Conservation (phyloP, 2,329 filamentous ascomycete genomes). For the Pyrenophora tritici-repentis region DNA sequence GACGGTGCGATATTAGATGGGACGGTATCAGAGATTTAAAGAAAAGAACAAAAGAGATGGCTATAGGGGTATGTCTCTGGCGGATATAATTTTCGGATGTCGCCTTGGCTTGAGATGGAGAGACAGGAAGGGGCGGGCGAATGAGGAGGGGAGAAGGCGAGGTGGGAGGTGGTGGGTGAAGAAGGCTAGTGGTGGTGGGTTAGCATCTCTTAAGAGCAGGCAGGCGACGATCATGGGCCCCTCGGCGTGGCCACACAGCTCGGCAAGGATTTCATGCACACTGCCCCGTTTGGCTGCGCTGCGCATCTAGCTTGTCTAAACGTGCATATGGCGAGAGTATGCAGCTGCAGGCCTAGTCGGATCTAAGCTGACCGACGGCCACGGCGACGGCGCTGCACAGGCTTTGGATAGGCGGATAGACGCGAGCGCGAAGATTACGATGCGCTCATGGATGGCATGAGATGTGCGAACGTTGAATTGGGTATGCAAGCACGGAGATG, state of each 20-base stretch:
- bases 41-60: conserved; percentile 42
- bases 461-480: conserved; percentile 22
- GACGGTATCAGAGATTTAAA: conserved; percentile 43
- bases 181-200: conserved; percentile 47
- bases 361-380: conserved; percentile 45
- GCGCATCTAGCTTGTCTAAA: conserved; percentile 45
- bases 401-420: conserved; percentile 43
- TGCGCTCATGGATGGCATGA: conserved; percentile 32
- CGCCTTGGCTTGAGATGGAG: conserved; percentile 44
- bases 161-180: conserved; percentile 49
- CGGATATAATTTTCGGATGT: conserved; percentile 42
- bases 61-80: conserved; percentile 42
- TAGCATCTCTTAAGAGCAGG: conserved; percentile 45
- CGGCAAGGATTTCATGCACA: conserved; percentile 46
- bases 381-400: conserved; percentile 38
- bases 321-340: conserved; percentile 45
- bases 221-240: conserved; percentile 40
- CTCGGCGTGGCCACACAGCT: conserved; percentile 44
- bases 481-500: conserved; percentile 43
- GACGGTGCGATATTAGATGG: conserved; percentile 44
- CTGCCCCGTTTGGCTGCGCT: conserved; percentile 47
- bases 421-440: conserved; percentile 40
- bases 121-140: conserved; percentile 47
- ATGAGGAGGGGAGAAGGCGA: conserved; percentile 51
- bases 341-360: conserved; percentile 45